Percentiles rank a stretch among this genome's conserved stretches.
Evolutionary conservation across 106 monocot species (phyloP).

Genomic region (Alisma plantagoaquatica): DNA sequence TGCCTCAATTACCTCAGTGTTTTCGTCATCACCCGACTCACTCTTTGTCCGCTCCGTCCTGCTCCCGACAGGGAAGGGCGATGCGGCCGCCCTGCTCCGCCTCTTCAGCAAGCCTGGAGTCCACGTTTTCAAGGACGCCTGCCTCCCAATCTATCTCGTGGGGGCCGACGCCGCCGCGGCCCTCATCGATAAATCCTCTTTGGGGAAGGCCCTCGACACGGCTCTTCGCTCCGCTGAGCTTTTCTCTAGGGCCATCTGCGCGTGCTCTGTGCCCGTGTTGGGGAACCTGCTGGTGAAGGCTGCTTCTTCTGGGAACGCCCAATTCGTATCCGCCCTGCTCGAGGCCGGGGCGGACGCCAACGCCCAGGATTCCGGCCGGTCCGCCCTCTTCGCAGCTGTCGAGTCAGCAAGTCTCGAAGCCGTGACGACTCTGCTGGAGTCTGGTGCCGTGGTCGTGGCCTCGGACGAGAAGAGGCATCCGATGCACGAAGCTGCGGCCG

Average conservation of each 20-base stretch:
- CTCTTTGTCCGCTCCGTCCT: conserved; percentile 12
- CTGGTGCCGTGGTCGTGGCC: conserved; percentile 1
- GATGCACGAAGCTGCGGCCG: conserved; percentile 26
- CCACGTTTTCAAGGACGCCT: conserved; percentile 15
- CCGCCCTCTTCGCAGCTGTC: conserved; percentile 3
- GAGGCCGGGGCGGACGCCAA: neutral
- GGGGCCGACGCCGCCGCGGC: conserved; percentile 5
- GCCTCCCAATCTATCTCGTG: conserved; percentile 10
- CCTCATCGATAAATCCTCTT: neutral
- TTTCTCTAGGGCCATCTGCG: conserved; percentile 11
- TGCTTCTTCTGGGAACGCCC: conserved; percentile 4
- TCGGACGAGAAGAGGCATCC: conserved; percentile 8
- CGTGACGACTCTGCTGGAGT: neutral
- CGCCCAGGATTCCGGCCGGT: neutral
- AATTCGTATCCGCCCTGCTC: conserved; percentile 3
- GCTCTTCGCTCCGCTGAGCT: conserved; percentile 5
- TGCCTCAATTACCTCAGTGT: neutral
- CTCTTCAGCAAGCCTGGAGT: conserved; percentile 11
- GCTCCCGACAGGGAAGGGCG: conserved; percentile 14
- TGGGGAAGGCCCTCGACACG: too few relatives aligned
- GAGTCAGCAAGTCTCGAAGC: neutral
- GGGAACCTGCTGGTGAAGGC: conserved; percentile 12
- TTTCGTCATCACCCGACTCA: conserved; percentile 4
- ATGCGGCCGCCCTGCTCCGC: neutral
- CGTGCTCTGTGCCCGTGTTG: conserved; percentile 9